Percentiles rank a stretch among this genome's conserved stretches.
Evolutionary conservation across 73 alveolate species (phyloP).

Genomic region (Blepharisma japonicum): DNA sequence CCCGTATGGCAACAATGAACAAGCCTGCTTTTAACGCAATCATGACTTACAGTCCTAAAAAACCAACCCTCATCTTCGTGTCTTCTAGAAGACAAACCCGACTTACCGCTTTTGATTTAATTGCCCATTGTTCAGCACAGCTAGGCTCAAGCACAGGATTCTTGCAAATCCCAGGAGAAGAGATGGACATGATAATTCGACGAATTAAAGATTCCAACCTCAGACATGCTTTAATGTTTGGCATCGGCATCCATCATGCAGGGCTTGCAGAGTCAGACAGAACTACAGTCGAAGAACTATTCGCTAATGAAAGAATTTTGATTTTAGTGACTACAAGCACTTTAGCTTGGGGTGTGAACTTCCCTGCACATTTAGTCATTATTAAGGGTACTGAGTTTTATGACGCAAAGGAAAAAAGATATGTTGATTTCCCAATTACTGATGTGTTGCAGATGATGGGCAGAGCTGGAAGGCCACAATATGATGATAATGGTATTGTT

Average conservation of each 20-base stretch:
- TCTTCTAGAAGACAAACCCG: conserved; percentile 98
- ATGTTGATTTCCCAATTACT: conserved; percentile 99
- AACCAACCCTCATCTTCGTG: conserved; percentile 93
- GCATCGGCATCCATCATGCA: conserved; percentile 99
- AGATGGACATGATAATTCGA: conserved; percentile 47
- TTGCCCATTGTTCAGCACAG: conserved; percentile 74
- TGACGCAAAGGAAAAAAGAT: conserved; percentile 96
- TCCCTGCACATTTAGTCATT: conserved; percentile 98
- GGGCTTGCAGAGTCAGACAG: conserved; percentile 98
- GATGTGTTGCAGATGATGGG: conserved; percentile 95
- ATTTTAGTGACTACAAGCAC: conserved; percentile 98
- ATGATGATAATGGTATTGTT: conserved; percentile 91
- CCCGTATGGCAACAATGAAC: conserved; percentile 96
- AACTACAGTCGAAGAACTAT: conserved; percentile 96
- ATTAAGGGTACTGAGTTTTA: conserved; percentile 99
- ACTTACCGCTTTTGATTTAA: conserved; percentile 96
- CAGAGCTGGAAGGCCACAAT: conserved; percentile 99
- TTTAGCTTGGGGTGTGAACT: conserved; percentile 99
- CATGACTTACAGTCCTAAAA: conserved; percentile 83
- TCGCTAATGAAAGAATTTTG: conserved; percentile 82
- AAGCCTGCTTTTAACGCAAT: conserved; percentile 98
- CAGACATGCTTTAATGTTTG: conserved; percentile 80
- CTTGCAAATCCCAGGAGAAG: conserved; percentile 47
- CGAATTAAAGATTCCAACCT: conserved; percentile 80
- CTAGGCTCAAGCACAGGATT: conserved; percentile 33